phyloP scores from a whole-genome alignment of 1,139 yeast species.

The Wickerhamomyces sp. region DNA sequence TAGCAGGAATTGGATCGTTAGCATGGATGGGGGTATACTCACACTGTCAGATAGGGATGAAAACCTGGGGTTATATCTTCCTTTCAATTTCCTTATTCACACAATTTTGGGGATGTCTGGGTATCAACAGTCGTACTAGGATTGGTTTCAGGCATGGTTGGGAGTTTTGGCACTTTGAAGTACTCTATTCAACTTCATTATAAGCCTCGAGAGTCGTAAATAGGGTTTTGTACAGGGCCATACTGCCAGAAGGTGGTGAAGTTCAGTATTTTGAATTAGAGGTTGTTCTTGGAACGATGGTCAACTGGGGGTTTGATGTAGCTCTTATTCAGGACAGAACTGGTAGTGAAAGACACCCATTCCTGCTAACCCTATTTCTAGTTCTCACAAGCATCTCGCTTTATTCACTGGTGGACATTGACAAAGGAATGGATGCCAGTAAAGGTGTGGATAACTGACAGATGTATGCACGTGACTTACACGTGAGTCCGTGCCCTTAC shows the following conservation, averaged over 20 bases:
- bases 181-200: conserved; percentile 33
- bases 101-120: conserved; percentile 42
- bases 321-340: conserved; percentile 41
- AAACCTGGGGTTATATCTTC: conserved; percentile 34
- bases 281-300: conserved; percentile 38
- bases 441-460: too few species aligned
- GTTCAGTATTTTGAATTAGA: conserved; percentile 44
- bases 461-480: not conserved
- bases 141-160: conserved; percentile 40
- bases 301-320: conserved; percentile 42
- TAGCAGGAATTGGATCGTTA: conserved; percentile 35
- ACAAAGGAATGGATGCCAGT: conserved; percentile 29
- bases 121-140: conserved; percentile 26
- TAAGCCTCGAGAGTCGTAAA: conserved; percentile 37
- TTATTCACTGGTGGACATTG: conserved; percentile 30
- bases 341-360: conserved; percentile 36
- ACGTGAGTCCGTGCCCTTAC: not conserved
- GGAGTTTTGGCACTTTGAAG: conserved; percentile 43
- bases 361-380: conserved; percentile 35
- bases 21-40: conserved; percentile 38
- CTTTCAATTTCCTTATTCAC: conserved; percentile 30
- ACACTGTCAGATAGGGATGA: conserved; percentile 25
- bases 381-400: conserved; percentile 27
- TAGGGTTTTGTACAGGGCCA: conserved; percentile 35
- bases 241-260: conserved; percentile 40